Conservation (phyloP, 306 rosid genomes). For the Comarum palustre region DNA sequence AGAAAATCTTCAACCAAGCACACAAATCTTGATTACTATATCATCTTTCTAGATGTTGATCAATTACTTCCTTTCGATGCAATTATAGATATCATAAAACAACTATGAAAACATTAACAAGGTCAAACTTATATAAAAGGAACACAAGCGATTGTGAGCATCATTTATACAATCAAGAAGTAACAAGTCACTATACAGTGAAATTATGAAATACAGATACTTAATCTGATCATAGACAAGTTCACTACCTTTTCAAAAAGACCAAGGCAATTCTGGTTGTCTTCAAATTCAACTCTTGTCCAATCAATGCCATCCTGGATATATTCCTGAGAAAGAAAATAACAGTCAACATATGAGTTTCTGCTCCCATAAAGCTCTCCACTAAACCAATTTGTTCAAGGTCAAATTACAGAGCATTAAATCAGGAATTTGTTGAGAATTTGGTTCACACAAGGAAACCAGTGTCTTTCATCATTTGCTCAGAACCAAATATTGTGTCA, state of each 20-base stretch:
- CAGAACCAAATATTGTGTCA: not conserved
- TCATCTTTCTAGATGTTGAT: not conserved
- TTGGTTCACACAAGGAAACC: not conserved
- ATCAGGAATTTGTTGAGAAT: not conserved
- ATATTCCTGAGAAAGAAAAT: slow-evolving; percentile 66
- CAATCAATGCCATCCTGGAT: slow-evolving; percentile 98
- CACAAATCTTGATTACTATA: not conserved
- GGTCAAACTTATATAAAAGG: not conserved
- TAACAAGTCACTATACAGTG: not conserved
- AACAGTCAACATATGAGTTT: slow-evolving; percentile 10
- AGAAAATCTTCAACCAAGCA: not conserved
- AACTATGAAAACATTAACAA: not conserved
- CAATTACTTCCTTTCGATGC: not conserved
- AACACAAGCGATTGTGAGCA: not conserved
- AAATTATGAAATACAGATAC: not conserved
- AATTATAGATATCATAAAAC: not conserved
- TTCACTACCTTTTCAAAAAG: slow-evolving; percentile 85
- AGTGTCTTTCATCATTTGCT: not conserved
- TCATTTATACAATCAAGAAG: not conserved
- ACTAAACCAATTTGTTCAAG: not conserved
- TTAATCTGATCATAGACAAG: not conserved
- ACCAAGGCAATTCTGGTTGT: slow-evolving; percentile 93
- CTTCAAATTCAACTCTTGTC: slow-evolving; percentile 97
- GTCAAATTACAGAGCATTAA: not conserved
- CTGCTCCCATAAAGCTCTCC: not conserved